These are phyloP conservation scores for Lagenidium giganteum DNA, from an alignment of 352 stramenopile genomes.

Conservation along the genomic window DNA sequence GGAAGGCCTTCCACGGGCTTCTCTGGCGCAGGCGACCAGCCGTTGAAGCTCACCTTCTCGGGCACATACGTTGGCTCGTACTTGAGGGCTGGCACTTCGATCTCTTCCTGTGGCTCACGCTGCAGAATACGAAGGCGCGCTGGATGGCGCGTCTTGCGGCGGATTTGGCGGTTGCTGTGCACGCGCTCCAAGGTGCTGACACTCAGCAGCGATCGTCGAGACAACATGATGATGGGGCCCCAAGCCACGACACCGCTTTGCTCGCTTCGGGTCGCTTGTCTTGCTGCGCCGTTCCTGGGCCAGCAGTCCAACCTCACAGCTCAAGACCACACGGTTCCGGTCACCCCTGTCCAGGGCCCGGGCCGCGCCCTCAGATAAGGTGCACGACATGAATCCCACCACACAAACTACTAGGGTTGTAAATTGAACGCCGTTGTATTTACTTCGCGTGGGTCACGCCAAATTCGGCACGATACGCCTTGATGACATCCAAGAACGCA, in stretches of 20 bases:
- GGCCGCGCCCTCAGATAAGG: no score
- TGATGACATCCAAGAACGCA: slow-evolving; percentile 64
- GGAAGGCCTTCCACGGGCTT: slow-evolving; percentile 53
- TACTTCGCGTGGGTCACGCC: slow-evolving; percentile 30
- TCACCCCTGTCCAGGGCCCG: no score
- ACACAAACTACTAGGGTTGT: no score
- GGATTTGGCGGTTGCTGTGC: slow-evolving; percentile 83
- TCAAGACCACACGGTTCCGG: no score
- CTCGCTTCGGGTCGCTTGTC: no score
- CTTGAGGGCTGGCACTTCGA: slow-evolving; percentile 70
- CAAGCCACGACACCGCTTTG: no score
- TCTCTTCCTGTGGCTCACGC: slow-evolving; percentile 44
- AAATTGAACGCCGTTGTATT: no score
- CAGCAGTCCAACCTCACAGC: no score
- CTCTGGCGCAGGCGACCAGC: slow-evolving; percentile 75
- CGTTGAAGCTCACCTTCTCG: slow-evolving; percentile 85
- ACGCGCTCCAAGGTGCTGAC: slow-evolving; percentile 51
- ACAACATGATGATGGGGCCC: slow-evolving; percentile 55
- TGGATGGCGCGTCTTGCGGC: slow-evolving; percentile 74
- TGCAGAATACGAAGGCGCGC: slow-evolving; percentile 60
- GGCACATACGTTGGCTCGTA: slow-evolving; percentile 79
- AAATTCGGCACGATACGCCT: slow-evolving; percentile 70
- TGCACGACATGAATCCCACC: no score
- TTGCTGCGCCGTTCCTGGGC: no score
- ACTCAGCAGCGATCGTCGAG: slow-evolving; percentile 50